These are phyloP conservation scores for Teunomyces barrocoloradensis DNA, from an alignment of 805 yeast species.

Conservation along the genomic window DNA sequence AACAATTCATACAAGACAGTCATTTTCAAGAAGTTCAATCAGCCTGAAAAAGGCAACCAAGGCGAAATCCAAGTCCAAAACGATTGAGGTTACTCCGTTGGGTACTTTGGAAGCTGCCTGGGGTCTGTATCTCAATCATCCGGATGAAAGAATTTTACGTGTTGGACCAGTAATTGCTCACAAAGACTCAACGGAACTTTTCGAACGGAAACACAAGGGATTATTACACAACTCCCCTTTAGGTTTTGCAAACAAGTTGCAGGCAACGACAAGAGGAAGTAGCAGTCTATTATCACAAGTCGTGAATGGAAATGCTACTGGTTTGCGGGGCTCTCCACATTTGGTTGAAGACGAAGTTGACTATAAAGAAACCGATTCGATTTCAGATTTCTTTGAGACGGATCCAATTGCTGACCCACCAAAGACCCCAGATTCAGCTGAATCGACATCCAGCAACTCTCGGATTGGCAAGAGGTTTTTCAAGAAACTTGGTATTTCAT, in stretches of 20 bases:
- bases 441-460: not conserved
- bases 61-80: conserved; percentile 23
- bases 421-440: conserved; percentile 4
- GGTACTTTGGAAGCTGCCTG: conserved; percentile 58
- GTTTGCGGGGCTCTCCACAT: conserved; percentile 17
- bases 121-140: conserved; percentile 50
- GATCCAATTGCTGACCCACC: conserved; percentile 15
- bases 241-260: conserved; percentile 31
- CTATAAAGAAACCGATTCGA: conserved; percentile 60
- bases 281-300: conserved; percentile 37
- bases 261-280: conserved; percentile 17
- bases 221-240: conserved; percentile 58
- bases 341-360: conserved; percentile 31
- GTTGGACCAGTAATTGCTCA: conserved; percentile 51
- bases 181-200: conserved; percentile 42
- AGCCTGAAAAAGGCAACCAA: conserved; percentile 12
- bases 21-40: conserved; percentile 19
- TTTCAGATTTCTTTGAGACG: conserved; percentile 49
- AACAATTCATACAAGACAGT: conserved; percentile 36
- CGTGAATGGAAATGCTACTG: conserved; percentile 31
- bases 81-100: conserved; percentile 44
- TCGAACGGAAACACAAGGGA: conserved; percentile 60
- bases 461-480: conserved; percentile 12
- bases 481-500: conserved; percentile 17
- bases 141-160: conserved; percentile 60